These are phyloP conservation scores for Amanita pseudoporphyria DNA, from an alignment of 768 basidiomycete species.

Conservation along the genomic window DNA sequence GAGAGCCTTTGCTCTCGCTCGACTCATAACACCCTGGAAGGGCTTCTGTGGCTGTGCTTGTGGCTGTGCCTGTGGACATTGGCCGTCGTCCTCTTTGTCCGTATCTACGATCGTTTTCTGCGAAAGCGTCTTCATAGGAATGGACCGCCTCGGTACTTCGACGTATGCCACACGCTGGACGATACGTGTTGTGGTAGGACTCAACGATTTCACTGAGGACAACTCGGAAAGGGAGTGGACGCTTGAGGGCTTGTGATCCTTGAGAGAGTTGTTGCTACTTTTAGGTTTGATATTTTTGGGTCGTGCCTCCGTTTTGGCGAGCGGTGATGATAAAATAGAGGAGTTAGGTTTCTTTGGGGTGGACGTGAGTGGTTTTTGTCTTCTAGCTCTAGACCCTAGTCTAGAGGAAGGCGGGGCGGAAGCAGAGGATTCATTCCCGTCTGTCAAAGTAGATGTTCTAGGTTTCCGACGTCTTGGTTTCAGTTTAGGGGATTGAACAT, in stretches of 20 bases:
- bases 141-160: slow-evolving; percentile 4
- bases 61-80: neutral
- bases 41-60: neutral
- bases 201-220: no score
- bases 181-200: no score
- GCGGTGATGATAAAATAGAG: neutral
- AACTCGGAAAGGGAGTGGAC: no score
- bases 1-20: no score
- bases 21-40: neutral
- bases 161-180: slow-evolving; percentile 13
- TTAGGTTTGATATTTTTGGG: neutral
- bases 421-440: slow-evolving; percentile 8
- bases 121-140: slow-evolving; percentile 4
- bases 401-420: slow-evolving; percentile 8
- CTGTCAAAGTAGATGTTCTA: slow-evolving; percentile 1
- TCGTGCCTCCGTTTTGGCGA: neutral
- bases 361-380: no score
- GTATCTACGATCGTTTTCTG: neutral
- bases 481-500: neutral
- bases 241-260: neutral
- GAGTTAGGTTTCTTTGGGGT: neutral
- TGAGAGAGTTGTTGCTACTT: neutral
- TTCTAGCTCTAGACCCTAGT: slow-evolving; percentile 1
- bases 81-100: no score
- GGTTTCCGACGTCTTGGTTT: slow-evolving; percentile 6